A percentile compares a stretch with the other conserved stretches of the same genome.
These are phyloP conservation scores for Aspergillus bombycis DNA, from an alignment of 2,329 filamentous ascomycete genomes.

Conservation along the genomic window DNA sequence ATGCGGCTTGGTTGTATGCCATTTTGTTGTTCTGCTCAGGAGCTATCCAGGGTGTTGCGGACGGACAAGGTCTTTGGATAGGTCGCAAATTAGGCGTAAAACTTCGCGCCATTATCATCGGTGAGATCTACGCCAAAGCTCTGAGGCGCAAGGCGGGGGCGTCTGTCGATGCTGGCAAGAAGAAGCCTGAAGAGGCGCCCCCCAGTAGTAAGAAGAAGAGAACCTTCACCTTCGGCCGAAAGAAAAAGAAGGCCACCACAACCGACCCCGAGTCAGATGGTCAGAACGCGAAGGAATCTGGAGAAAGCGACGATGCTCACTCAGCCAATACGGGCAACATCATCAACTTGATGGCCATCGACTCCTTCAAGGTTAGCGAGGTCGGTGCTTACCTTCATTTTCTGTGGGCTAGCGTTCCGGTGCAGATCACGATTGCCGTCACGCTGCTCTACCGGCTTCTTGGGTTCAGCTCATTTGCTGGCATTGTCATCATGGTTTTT, in stretches of 20 bases:
- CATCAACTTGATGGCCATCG: slow-evolving; percentile 99
- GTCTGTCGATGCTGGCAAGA: slow-evolving; percentile 72
- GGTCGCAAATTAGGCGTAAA: slow-evolving; percentile 93
- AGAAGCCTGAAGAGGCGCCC: slow-evolving; percentile 53
- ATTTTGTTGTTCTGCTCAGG: slow-evolving; percentile 85
- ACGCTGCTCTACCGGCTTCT: slow-evolving; percentile 85
- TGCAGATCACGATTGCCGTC: slow-evolving; percentile 82
- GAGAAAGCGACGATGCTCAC: slow-evolving; percentile 55
- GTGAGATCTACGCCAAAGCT: slow-evolving; percentile 96
- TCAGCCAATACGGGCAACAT: slow-evolving; percentile 96
- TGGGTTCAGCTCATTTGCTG: slow-evolving; percentile 90
- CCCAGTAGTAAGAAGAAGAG: slow-evolving; percentile 48
- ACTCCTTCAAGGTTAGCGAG: slow-evolving; percentile 98
- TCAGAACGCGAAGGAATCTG: slow-evolving; percentile 26
- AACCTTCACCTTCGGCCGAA: slow-evolving; percentile 61
- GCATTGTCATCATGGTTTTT: slow-evolving; percentile 85
- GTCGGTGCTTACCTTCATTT: slow-evolving; percentile 95
- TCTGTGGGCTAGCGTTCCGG: slow-evolving; percentile 86
- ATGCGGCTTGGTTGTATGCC: slow-evolving; percentile 95
- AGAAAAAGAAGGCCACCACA: slow-evolving; percentile 48
- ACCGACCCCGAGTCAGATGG: slow-evolving; percentile 25
- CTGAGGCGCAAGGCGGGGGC: slow-evolving; percentile 86
- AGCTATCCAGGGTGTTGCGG: slow-evolving; percentile 76
- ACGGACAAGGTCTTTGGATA: slow-evolving; percentile 87
- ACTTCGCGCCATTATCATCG: slow-evolving; percentile 90